Evolutionary conservation across 2,329 filamentous ascomycete genomes (phyloP).

Genomic region (Huntiella moniliformis): DNA sequence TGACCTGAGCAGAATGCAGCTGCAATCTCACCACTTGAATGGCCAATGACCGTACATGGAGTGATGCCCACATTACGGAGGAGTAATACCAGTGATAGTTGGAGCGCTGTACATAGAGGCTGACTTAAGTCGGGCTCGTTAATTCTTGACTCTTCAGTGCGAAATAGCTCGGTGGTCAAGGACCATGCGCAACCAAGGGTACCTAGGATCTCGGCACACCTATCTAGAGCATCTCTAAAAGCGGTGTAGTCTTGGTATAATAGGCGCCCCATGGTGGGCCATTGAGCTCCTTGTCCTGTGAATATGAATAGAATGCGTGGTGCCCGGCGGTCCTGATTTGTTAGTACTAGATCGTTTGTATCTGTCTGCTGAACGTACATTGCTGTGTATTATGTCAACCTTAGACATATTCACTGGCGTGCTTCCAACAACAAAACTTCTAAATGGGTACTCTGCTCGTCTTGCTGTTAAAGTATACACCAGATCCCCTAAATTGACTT

Average conservation of each 20-base stretch:
- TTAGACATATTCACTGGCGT: no score
- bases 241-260: constrained; percentile 14
- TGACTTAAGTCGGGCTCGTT: constrained; percentile 18
- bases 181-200: not conserved
- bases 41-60: constrained; percentile 18
- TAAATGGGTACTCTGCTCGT: no score
- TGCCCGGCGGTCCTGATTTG: no score
- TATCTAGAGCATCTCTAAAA: constrained; percentile 13
- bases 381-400: no score
- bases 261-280: constrained; percentile 18
- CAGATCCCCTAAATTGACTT: no score
- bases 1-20: constrained; percentile 19
- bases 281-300: constrained; percentile 23
- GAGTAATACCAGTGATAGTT: constrained; percentile 23
- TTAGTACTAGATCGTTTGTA: no score
- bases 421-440: no score
- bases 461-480: no score
- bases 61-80: constrained; percentile 17
- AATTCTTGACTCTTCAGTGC: not conserved
- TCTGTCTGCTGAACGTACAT: no score
- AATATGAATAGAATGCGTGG: constrained; percentile 17
- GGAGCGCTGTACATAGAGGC: constrained; percentile 24
- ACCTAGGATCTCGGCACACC: not conserved
- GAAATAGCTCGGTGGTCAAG: not conserved
- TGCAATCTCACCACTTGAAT: constrained; percentile 23